Percentiles rank a stretch among this genome's conserved stretches.
Conservation (phyloP, 805 yeast genomes). For the Clavispora asparagi region DNA sequence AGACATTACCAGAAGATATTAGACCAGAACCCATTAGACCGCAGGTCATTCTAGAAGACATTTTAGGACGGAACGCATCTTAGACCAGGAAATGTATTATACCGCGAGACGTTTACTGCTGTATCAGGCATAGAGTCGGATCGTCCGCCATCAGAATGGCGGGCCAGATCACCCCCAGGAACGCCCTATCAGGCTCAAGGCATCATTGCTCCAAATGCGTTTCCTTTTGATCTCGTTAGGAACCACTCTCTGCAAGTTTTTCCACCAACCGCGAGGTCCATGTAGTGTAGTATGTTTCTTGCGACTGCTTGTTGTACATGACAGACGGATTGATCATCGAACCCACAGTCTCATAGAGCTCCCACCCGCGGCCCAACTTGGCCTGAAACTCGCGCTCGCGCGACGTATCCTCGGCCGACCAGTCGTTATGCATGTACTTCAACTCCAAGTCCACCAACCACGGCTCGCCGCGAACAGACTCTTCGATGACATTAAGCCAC, state of each 20-base stretch:
- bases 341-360: conserved; percentile 26
- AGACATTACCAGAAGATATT: too few species aligned
- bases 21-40: too few species aligned
- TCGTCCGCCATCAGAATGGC: too few species aligned
- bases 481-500: conserved; percentile 51
- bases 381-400: conserved; percentile 22
- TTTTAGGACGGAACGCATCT: too few species aligned
- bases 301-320: conserved; percentile 25
- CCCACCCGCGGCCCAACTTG: conserved; percentile 30
- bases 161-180: too few species aligned
- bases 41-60: too few species aligned
- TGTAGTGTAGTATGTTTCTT: conserved; percentile 25
- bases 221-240: too few species aligned
- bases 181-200: too few species aligned
- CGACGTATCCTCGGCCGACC: conserved; percentile 17
- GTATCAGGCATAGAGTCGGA: too few species aligned
- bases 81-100: too few species aligned
- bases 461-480: conserved; percentile 48
- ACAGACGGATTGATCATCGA: conserved; percentile 30
- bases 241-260: conserved; percentile 1
- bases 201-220: too few species aligned
- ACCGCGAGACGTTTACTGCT: too few species aligned
- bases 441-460: conserved; percentile 59
- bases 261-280: conserved; percentile 21
- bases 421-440: conserved; percentile 33